These are phyloP conservation scores for Periconia digitata DNA, from an alignment of 2,329 filamentous ascomycete genomes.

Conservation along the genomic window DNA sequence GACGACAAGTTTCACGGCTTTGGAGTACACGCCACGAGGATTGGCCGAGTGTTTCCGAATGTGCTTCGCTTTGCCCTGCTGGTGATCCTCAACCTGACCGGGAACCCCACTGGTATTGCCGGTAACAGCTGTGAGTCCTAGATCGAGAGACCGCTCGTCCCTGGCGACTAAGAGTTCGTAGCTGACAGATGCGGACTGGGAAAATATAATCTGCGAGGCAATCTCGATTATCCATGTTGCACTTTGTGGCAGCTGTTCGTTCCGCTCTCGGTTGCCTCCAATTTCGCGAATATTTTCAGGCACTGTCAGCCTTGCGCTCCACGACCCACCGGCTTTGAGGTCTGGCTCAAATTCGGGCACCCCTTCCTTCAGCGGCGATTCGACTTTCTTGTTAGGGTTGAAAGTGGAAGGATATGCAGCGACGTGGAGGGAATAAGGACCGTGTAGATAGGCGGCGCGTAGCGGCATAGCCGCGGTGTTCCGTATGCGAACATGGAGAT, in stretches of 20 bases:
- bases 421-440: slow-evolving; percentile 87
- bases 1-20: slow-evolving; percentile 73
- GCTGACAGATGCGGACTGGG: slow-evolving; percentile 79
- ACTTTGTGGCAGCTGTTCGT: slow-evolving; percentile 51
- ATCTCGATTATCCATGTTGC: slow-evolving; percentile 91
- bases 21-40: slow-evolving; percentile 78
- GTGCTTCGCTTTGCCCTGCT: slow-evolving; percentile 61
- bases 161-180: slow-evolving; percentile 86
- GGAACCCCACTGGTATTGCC: slow-evolving; percentile 51
- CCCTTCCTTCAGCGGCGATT: slow-evolving; percentile 69
- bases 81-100: slow-evolving; percentile 75
- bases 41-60: slow-evolving; percentile 60
- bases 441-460: slow-evolving; percentile 93
- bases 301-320: slow-evolving; percentile 77
- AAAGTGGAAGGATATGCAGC: slow-evolving; percentile 83
- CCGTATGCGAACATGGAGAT: slow-evolving; percentile 82
- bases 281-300: slow-evolving; percentile 74
- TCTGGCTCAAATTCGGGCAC: slow-evolving; percentile 93
- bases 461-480: slow-evolving; percentile 90
- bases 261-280: slow-evolving; percentile 51
- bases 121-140: slow-evolving; percentile 62
- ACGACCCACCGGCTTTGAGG: slow-evolving; percentile 88
- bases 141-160: slow-evolving; percentile 78
- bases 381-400: slow-evolving; percentile 77
- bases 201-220: slow-evolving; percentile 91